Evolutionary conservation across 129 eudicot genomes (phyloP).

Genomic region (Apium graveolens): DNA sequence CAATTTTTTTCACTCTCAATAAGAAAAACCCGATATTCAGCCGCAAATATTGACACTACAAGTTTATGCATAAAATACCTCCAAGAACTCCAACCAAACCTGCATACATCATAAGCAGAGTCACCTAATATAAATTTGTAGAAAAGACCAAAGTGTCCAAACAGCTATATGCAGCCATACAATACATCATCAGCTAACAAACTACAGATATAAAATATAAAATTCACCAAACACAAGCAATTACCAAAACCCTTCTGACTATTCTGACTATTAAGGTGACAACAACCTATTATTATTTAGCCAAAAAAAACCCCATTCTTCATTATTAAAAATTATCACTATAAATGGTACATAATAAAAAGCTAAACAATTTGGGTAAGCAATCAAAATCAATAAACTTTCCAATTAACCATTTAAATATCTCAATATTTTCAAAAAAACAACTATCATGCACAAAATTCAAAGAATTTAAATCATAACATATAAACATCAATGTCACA

Average conservation of each 20-base stretch:
- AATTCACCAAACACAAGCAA: background rate
- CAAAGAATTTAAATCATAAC: background rate
- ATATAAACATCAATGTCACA: background rate
- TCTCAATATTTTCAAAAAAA: background rate
- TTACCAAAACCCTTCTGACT: background rate
- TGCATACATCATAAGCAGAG: conserved; percentile 3
- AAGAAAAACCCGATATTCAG: background rate
- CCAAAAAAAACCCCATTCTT: background rate
- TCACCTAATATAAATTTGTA: conserved; percentile 11
- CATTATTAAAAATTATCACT: background rate
- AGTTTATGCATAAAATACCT: background rate
- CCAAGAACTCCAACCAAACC: background rate
- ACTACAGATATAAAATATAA: too few species aligned
- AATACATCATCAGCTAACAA: background rate
- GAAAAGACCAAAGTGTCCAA: background rate
- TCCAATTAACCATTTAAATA: background rate
- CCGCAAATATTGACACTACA: background rate
- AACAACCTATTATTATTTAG: background rate
- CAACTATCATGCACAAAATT: background rate
- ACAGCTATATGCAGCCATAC: conserved; percentile 1
- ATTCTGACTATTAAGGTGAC: background rate
- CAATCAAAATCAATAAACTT: background rate
- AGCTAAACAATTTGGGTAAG: background rate
- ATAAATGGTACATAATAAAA: background rate
- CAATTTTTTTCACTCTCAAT: background rate